Evolutionary conservation across 148 eudicot genomes (phyloP), one percentile per base, ranked within the genome.

Genomic region (Chenopodium berlandieri): DNA sequence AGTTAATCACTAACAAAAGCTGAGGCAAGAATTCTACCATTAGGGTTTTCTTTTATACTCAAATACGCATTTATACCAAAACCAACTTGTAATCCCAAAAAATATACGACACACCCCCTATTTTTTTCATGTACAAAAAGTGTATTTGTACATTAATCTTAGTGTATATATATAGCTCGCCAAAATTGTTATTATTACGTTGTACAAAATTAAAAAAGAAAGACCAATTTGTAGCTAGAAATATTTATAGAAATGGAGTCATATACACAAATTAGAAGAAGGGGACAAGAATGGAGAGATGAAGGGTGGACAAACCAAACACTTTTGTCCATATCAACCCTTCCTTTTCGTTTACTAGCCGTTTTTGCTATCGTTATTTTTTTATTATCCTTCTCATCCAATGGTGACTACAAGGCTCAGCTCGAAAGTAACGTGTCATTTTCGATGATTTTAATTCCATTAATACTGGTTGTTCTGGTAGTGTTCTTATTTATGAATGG

Each of bases 261-360:
- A 74, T 82, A 48, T 76, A 86, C 20, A 82, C 58, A 73, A 74
- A 79, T 77, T 81, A 86, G 76, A 82, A 77, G 85, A 62, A 20
- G 83, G 44, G 89, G 88, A 84, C 85, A 83, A 68, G 67, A 52
- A 64, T 40, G 80, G 72, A 63, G 47, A 23, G 13, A 78, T 56
- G 6, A 14, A 44, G 37, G 71, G 7, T 89, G 89, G 91, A 82
- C 72, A 78, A 37, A 66, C 63, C 85, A 86, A 75, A 76, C 90
- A 13, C 32, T 85, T 73, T 52, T 87, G 20, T 85, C 92, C n/a
- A 50, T 87, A 67, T 90, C 93, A 52, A 71, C 88, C 32, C 93
- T 93, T 19, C 90, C 97, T 1, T 65, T 91, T 13, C 98, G 89
- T 44, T 75, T 94, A 81, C 74, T 94, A 4, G 89, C 88, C n/a